Conservation (phyloP, 73 alveolate genomes). For the Tetrahymena malaccensis region DNA sequence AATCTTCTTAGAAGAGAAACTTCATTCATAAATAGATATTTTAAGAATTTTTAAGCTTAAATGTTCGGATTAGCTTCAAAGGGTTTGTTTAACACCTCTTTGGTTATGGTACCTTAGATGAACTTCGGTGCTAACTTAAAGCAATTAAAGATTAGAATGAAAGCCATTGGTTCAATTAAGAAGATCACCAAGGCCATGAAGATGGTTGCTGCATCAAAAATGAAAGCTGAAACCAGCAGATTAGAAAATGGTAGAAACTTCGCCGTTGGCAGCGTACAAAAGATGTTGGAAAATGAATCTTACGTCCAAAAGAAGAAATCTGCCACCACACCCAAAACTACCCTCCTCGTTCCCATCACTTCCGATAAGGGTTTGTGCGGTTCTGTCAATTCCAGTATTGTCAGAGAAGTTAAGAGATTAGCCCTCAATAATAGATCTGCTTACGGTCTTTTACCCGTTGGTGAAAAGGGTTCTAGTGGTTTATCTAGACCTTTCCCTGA, state of each 20-base stretch:
- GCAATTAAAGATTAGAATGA: conserved; percentile 65
- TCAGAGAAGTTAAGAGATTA: conserved; percentile 58
- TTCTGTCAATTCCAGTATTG: conserved; percentile 75
- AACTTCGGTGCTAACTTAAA: conserved; percentile 61
- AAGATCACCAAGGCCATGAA: conserved; percentile 92
- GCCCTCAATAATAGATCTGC: conserved; percentile 55
- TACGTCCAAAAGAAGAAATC: conserved; percentile 71
- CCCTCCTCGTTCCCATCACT: conserved; percentile 69
- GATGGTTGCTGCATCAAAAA: conserved; percentile 89
- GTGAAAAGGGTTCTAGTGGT: conserved; percentile 77
- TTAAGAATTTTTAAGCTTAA: neutral
- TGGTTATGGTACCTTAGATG: conserved; percentile 23
- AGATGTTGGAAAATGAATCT: conserved; percentile 63
- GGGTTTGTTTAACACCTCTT: neutral
- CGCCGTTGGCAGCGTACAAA: conserved; percentile 61
- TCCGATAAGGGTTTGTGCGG: conserved; percentile 89
- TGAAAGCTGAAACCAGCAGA: conserved; percentile 67
- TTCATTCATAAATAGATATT: neutral
- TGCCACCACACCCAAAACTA: conserved; percentile 35
- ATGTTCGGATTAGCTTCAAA: neutral
- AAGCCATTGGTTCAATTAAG: conserved; percentile 71
- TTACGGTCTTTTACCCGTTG: conserved; percentile 56
- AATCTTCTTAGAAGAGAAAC: neutral
- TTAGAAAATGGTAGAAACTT: conserved; percentile 68
- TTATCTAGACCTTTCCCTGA: conserved; percentile 81